These are phyloP conservation scores for Afroboletus lepidellus DNA, from an alignment of 1,284 basidiomycete genomes.

Conservation along the genomic window DNA sequence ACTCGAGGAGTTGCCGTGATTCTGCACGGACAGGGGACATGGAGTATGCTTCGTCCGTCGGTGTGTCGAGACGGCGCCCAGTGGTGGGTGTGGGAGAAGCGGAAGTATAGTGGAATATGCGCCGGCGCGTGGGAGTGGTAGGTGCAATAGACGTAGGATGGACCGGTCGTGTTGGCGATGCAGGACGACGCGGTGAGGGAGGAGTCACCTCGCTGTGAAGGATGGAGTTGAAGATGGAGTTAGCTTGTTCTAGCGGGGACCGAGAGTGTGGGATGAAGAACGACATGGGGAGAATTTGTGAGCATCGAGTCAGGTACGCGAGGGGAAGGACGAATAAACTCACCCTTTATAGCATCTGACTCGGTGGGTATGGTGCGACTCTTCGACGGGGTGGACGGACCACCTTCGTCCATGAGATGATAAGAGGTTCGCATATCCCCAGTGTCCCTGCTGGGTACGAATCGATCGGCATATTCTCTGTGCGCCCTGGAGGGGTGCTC, in stretches of 20 bases:
- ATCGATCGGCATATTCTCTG: conserved; percentile 73
- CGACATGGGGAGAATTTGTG: conserved; percentile 1
- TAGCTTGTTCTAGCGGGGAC: conserved; percentile 64
- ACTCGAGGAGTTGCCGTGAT: conserved; percentile 81
- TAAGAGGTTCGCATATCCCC: conserved; percentile 76
- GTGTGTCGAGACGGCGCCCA: conserved; percentile 63
- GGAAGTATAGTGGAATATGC: conserved; percentile 68
- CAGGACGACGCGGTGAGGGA: conserved; percentile 55
- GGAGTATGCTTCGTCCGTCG: conserved; percentile 85
- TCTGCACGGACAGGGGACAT: conserved; percentile 87
- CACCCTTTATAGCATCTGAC: conserved; percentile 75
- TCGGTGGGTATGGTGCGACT: conserved; percentile 72
- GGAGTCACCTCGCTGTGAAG: conserved; percentile 75
- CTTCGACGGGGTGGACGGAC: conserved; percentile 67
- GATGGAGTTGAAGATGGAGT: conserved; percentile 70
- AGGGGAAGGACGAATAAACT: conserved; percentile 16
- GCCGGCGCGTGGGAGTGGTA: conserved; percentile 63
- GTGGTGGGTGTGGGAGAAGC: conserved; percentile 50
- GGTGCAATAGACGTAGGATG: conserved; percentile 43
- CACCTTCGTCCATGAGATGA: conserved; percentile 68
- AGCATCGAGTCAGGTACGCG: not conserved
- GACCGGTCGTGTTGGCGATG: conserved; percentile 57
- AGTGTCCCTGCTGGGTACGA: conserved; percentile 67
- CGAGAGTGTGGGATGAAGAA: conserved; percentile 6
- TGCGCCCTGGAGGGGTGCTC: conserved; percentile 38